Evolutionary conservation across 2,329 filamentous ascomycete genomes (phyloP), one percentile per base, ranked within the genome.

Genomic region (Trichoderma hamatum): DNA sequence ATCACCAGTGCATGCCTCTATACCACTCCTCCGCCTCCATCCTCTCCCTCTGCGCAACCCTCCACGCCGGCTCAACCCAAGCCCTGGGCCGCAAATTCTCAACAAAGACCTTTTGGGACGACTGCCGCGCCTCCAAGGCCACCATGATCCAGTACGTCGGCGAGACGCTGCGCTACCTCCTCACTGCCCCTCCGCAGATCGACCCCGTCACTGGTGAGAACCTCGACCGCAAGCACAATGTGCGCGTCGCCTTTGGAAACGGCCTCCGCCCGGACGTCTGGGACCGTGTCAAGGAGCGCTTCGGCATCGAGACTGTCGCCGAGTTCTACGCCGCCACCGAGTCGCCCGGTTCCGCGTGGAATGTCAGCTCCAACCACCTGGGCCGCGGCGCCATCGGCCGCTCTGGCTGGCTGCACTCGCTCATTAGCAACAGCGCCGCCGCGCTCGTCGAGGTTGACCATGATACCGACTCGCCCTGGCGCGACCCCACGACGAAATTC

Each of bases 101-200:
- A 2, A 91, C 90, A 2, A 86, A 86, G 71, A 88, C 84, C 1
- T 96, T 95, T 80, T 96, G 92, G 90, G 82, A 87, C 19, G 92
- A 95, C 67, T 90, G 90, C 19, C 86, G 91, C n/a, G 85, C 86
- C 55, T 87, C 86, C 60, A 82, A 90, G 10, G 90, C 93, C 24
- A 96, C 92, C 1, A 84, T 89, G 4, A 90, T 96, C 71, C 93
- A 96, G 77, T 97, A 97, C 76, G 93, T 97, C 16, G 93, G 93
- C 64, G 93, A 97, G 79, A 95, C 92, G 0, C 90, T 93, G 72
- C 90, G 93, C 6, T 97, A 97, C 77, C 85, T 96, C 4, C 84
- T 96, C 13, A 85, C 91, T 0, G 88, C 89, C 0, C 86, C 90
- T 2, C 83, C 87, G 0, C 84, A 90, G 67, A 78, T 83, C 30